Conservation (phyloP, 2,329 filamentous ascomycete genomes). For the Colletotrichum sp. region DNA sequence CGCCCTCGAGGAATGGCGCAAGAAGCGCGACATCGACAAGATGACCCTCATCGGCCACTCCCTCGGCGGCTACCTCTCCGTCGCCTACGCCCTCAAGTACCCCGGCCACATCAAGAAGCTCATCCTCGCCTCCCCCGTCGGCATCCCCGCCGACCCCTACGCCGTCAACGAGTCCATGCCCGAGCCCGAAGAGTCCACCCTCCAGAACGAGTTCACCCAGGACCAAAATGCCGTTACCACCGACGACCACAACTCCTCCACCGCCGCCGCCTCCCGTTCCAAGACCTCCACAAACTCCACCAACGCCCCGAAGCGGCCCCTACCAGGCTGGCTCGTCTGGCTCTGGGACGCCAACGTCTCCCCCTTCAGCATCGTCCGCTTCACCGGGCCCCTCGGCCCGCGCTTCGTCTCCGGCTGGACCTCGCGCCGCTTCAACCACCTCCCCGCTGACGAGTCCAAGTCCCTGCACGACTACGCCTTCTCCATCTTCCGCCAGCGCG, state of each 20-base stretch:
- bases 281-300: conserved; percentile 38
- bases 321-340: conserved; percentile 88
- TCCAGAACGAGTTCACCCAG: conserved; percentile 80
- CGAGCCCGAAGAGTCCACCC: conserved; percentile 73
- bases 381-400: conserved; percentile 87
- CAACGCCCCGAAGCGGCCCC: conserved; percentile 53
- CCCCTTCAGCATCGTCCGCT: conserved; percentile 88
- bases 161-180: conserved; percentile 83
- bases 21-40: conserved; percentile 85
- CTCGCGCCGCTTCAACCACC: conserved; percentile 86
- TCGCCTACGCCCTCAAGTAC: conserved; percentile 96
- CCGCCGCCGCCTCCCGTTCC: conserved; percentile 28
- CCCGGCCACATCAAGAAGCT: conserved; percentile 94
- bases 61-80: conserved; percentile 91
- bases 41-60: conserved; percentile 95
- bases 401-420: conserved; percentile 96
- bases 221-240: conserved; percentile 65
- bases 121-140: conserved; percentile 92
- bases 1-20: conserved; percentile 93
- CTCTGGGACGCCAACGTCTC: conserved; percentile 98
- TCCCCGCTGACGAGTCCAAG: conserved; percentile 79
- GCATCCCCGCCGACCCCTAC: conserved; percentile 92
- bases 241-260: conserved; percentile 34
- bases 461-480: conserved; percentile 94
- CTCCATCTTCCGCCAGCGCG: conserved; percentile 88